A percentile compares a stretch with the other conserved stretches of the same genome.
These are phyloP conservation scores for Cercospora sp. DNA, from an alignment of 2,329 filamentous ascomycete species.

Conservation along the genomic window DNA sequence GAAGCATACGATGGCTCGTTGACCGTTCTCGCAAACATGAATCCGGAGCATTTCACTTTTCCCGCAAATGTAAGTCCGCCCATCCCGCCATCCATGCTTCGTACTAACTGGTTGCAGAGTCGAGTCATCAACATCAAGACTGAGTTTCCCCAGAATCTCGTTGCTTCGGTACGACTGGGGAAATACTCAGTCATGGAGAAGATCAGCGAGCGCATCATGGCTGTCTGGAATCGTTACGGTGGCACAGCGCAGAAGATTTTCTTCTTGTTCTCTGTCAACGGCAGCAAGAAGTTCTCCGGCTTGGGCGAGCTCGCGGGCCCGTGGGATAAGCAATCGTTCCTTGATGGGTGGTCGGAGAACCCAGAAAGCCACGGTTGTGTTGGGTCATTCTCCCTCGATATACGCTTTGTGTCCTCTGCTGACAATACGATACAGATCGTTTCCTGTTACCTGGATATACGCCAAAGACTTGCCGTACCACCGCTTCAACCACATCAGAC, in stretches of 20 bases:
- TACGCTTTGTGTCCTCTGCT: slow-evolving; percentile 5
- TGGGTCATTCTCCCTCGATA: slow-evolving; percentile 18
- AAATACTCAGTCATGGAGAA: slow-evolving; percentile 29
- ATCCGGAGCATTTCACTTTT: slow-evolving; percentile 33
- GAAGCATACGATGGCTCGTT: slow-evolving; percentile 28
- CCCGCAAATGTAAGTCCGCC: slow-evolving; percentile 28
- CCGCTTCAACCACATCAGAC: slow-evolving; percentile 31
- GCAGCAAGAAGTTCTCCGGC: slow-evolving; percentile 34
- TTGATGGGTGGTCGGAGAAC: slow-evolving; percentile 29
- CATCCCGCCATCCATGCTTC: slow-evolving; percentile 10
- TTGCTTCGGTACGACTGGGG: slow-evolving; percentile 23
- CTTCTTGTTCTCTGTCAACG: slow-evolving; percentile 36
- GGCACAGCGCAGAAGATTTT: slow-evolving; percentile 29
- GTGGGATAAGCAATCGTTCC: slow-evolving; percentile 23
- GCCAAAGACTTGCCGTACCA: slow-evolving; percentile 35
- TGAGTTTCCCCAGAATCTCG: slow-evolving; percentile 30
- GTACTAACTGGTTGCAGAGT: slow-evolving; percentile 25
- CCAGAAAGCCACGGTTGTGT: slow-evolving; percentile 12
- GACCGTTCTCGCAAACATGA: slow-evolving; percentile 26
- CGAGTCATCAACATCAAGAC: slow-evolving; percentile 37
- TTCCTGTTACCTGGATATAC: slow-evolving; percentile 33
- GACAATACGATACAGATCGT: slow-evolving; percentile 25
- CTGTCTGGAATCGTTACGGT: slow-evolving; percentile 27
- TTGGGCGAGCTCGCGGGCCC: slow-evolving; percentile 35
- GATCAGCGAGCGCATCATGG: slow-evolving; percentile 33